phyloP scores from a whole-genome alignment of 2,329 filamentous ascomycete species.

The Colletotrichum sp. region DNA sequence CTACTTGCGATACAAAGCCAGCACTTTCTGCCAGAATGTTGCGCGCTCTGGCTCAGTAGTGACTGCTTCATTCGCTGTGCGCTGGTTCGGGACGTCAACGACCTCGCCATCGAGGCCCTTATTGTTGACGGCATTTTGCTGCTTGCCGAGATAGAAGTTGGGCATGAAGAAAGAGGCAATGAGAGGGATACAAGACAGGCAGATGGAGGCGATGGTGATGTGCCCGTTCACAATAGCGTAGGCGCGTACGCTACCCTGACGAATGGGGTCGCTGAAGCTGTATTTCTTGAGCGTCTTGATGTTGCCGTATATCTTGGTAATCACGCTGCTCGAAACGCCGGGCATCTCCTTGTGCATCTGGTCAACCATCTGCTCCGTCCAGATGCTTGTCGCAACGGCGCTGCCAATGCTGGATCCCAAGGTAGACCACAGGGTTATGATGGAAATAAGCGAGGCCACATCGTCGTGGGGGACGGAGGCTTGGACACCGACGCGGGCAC shows the following conservation, averaged over 20 bases:
- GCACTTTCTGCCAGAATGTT: neutral
- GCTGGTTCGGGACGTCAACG: conserved; percentile 20
- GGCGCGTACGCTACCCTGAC: conserved; percentile 40
- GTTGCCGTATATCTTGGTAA: conserved; percentile 36
- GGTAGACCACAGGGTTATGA: conserved; percentile 43
- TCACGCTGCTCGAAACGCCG: conserved; percentile 24
- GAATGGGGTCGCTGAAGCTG: conserved; percentile 34
- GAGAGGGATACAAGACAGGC: conserved; percentile 33
- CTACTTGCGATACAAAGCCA: neutral
- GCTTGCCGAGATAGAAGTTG: conserved; percentile 40
- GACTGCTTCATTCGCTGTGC: neutral
- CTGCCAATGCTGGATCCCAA: conserved; percentile 42
- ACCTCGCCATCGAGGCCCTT: conserved; percentile 34
- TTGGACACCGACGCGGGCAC: conserved; percentile 43
- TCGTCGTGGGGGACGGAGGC: conserved; percentile 48
- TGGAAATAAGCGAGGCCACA: conserved; percentile 40
- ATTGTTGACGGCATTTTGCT: conserved; percentile 37
- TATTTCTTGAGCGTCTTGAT: conserved; percentile 38
- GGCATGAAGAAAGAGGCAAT: conserved; percentile 45
- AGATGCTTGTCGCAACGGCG: conserved; percentile 40
- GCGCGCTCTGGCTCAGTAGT: neutral
- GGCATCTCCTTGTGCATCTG: conserved; percentile 37
- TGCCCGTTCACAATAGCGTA: conserved; percentile 39
- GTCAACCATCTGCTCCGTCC: conserved; percentile 40
- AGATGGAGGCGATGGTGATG: conserved; percentile 35